Conservation (phyloP, 2,329 filamentous ascomycete species). For the Venturia oleaginea region DNA sequence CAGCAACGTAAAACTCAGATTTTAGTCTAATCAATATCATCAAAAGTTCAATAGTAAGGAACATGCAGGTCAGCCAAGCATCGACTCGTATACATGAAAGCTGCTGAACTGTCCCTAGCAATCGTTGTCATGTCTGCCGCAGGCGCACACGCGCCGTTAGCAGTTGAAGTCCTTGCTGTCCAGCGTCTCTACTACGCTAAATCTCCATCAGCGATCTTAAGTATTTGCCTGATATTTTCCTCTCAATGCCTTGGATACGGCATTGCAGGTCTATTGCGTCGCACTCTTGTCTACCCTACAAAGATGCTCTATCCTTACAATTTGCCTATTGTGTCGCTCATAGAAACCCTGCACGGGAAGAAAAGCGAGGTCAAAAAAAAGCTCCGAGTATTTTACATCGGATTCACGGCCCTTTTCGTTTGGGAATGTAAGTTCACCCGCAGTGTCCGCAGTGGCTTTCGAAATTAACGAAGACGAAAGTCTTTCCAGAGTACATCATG, state of each 20-base stretch:
- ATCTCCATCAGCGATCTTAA: background rate
- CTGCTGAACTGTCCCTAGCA: conserved; percentile 3
- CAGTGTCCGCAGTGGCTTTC: background rate
- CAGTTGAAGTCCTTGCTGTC: conserved; percentile 14
- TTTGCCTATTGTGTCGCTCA: conserved; percentile 14
- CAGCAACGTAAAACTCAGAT: conserved; percentile 36
- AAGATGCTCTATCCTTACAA: conserved; percentile 16
- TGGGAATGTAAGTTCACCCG: conserved; percentile 7
- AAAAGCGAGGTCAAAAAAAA: conserved; percentile 15
- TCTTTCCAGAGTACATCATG: background rate
- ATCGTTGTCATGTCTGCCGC: conserved; percentile 18
- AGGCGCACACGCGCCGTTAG: conserved; percentile 12
- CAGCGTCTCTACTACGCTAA: conserved; percentile 16
- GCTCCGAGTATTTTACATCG: conserved; percentile 23
- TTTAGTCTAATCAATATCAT: conserved; percentile 22
- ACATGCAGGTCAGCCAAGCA: conserved; percentile 19
- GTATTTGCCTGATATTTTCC: conserved; percentile 15
- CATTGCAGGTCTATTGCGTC: conserved; percentile 15
- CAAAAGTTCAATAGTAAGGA: conserved; percentile 27
- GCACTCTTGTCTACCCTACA: conserved; percentile 16
- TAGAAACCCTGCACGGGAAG: conserved; percentile 15
- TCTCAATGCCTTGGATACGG: conserved; percentile 17
- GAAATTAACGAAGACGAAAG: background rate
- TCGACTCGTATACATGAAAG: conserved; percentile 10
- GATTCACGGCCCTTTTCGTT: conserved; percentile 18